A percentile compares a stretch with the other conserved stretches of the same genome.
phyloP scores from a whole-genome alignment of 73 alveolate species.

The Halteria grandinella region DNA sequence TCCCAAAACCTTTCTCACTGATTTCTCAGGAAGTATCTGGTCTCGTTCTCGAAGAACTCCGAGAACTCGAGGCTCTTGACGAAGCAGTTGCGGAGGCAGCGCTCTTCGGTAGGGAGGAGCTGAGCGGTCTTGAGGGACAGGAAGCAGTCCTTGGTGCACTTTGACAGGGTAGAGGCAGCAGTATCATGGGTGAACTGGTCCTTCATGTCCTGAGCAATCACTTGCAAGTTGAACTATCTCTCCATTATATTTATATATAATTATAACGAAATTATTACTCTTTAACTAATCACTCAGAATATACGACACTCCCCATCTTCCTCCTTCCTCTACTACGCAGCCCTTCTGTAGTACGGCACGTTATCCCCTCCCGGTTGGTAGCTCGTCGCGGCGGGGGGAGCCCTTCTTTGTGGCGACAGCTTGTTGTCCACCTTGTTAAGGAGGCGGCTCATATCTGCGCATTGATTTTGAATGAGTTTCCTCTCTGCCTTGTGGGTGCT shows the following conservation, averaged over 20 bases:
- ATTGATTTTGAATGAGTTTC: background rate
- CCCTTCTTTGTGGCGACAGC: background rate
- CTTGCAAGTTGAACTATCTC: constrained; percentile 17
- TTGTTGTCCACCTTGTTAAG: background rate
- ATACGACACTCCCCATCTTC: background rate
- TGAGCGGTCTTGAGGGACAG: constrained; percentile 9
- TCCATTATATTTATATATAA: constrained; percentile 1
- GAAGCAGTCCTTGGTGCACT: constrained; percentile 48
- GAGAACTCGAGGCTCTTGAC: constrained; percentile 43
- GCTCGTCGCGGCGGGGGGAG: no score
- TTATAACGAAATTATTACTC: background rate
- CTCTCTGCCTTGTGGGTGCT: background rate
- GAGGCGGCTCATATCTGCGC: constrained; percentile 27
- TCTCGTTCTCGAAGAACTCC: constrained; percentile 38
- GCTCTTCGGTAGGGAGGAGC: constrained; percentile 59
- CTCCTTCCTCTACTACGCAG: background rate
- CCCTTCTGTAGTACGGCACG: constrained; percentile 29
- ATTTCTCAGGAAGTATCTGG: constrained; percentile 48
- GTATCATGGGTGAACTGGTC: constrained; percentile 21
- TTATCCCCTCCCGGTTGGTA: no score
- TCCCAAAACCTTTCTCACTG: background rate
- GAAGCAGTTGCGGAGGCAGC: constrained; percentile 64
- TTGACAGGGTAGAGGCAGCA: constrained; percentile 25
- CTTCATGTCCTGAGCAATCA: constrained; percentile 14
- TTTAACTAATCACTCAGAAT: no score